Percentiles rank a stretch among this genome's conserved stretches.
Evolutionary conservation across 768 basidiomycete species (phyloP).

Genomic region (Lentinula edodes): DNA sequence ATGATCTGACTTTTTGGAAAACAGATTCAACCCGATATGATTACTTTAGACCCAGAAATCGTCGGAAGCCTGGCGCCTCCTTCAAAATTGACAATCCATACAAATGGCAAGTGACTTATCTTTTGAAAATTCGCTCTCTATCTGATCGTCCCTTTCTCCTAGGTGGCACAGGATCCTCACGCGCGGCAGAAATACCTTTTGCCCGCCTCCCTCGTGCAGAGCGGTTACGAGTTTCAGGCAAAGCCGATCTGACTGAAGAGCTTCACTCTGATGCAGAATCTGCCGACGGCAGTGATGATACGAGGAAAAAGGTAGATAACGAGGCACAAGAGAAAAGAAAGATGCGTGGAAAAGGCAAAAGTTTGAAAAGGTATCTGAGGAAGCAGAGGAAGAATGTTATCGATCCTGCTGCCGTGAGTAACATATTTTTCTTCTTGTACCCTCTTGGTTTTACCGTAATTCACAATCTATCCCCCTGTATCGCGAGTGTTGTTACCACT

Average conservation of each 20-base stretch:
- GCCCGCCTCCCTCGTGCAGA: slow-evolving; percentile 77
- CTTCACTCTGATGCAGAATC: slow-evolving; percentile 34
- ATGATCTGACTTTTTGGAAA: not conserved
- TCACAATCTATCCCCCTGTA: not conserved
- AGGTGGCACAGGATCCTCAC: slow-evolving; percentile 15
- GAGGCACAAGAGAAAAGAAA: slow-evolving; percentile 65
- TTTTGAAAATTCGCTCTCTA: not conserved
- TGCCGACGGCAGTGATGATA: slow-evolving; percentile 23
- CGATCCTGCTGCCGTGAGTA: slow-evolving; percentile 67
- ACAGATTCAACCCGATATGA: slow-evolving; percentile 89
- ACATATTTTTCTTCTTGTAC: not conserved
- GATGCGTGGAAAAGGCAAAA: slow-evolving; percentile 87
- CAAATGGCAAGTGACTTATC: slow-evolving; percentile 25
- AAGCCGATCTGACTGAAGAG: slow-evolving; percentile 61
- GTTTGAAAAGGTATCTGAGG: slow-evolving; percentile 76
- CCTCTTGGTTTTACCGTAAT: not conserved
- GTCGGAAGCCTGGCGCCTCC: slow-evolving; percentile 64
- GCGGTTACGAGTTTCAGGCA: slow-evolving; percentile 65
- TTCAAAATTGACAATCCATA: slow-evolving; percentile 41
- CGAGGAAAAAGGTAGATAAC: slow-evolving; percentile 20
- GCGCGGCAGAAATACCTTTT: slow-evolving; percentile 46
- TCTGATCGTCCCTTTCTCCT: not conserved
- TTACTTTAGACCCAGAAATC: slow-evolving; percentile 75
- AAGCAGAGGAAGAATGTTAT: slow-evolving; percentile 96
- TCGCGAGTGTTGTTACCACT: not conserved